Percentiles rank a stretch among this genome's conserved stretches.
Evolutionary conservation across 1,139 yeast species (phyloP).

Genomic region (Yamadazyma membranifaciens): DNA sequence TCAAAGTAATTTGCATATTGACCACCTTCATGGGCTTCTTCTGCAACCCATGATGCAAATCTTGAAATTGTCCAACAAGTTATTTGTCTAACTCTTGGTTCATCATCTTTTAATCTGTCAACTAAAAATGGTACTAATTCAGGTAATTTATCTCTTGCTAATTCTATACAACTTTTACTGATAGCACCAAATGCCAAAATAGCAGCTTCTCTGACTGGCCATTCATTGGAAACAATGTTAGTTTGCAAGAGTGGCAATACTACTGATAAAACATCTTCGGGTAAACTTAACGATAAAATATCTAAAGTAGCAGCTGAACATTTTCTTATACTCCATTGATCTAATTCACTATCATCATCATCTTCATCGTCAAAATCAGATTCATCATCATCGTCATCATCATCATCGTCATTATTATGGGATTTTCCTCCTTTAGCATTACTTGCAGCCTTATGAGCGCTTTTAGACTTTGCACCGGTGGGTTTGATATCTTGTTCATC

Average conservation of each 20-base stretch:
- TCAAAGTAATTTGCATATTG: constrained; percentile 64
- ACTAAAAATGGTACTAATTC: constrained; percentile 81
- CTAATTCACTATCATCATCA: constrained; percentile 59
- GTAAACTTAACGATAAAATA: constrained; percentile 65
- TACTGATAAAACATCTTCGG: constrained; percentile 63
- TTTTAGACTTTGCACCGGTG: constrained; percentile 64
- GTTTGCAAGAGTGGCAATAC: constrained; percentile 76
- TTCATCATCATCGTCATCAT: constrained; percentile 30
- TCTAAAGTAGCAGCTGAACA: constrained; percentile 94
- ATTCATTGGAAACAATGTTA: constrained; percentile 63
- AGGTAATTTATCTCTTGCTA: constrained; percentile 71
- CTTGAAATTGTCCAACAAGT: constrained; percentile 95
- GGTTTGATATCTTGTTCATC: constrained; percentile 88
- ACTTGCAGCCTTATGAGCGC: constrained; percentile 48
- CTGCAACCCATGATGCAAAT: constrained; percentile 77
- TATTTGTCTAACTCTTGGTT: constrained; percentile 87
- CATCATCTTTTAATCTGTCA: constrained; percentile 69
- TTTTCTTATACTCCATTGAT: constrained; percentile 89
- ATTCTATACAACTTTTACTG: constrained; percentile 80
- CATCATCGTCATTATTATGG: constrained; percentile 24
- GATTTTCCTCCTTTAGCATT: constrained; percentile 11
- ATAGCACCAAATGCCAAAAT: constrained; percentile 95
- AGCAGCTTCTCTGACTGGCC: constrained; percentile 93
- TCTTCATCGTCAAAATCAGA: constrained; percentile 63
- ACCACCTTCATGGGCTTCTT: constrained; percentile 61